Evolutionary conservation across 2,329 filamentous ascomycete species (phyloP).

Genomic region (Achaetomium macrosporum): DNA sequence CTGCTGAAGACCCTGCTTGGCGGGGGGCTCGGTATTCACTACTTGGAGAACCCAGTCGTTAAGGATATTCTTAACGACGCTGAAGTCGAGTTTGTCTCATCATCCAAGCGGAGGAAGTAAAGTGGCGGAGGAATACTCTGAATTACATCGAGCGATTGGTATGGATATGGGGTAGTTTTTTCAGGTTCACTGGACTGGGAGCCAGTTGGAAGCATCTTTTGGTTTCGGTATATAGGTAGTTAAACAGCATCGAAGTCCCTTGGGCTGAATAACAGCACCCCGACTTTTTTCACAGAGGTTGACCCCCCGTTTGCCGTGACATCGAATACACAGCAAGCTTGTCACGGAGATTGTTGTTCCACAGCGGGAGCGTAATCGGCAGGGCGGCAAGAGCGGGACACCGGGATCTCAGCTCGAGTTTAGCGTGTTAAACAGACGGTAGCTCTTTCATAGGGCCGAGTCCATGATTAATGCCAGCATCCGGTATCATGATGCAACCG

Average conservation of each 20-base stretch:
- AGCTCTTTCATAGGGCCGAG: not conserved
- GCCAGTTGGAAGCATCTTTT: not conserved
- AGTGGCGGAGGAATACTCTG: not conserved
- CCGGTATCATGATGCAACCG: no score
- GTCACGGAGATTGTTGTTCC: not conserved
- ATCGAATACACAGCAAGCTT: not conserved
- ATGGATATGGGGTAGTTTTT: not conserved
- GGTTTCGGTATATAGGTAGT: not conserved
- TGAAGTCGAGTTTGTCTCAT: slow-evolving; percentile 26
- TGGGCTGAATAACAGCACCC: not conserved
- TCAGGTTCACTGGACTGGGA: not conserved
- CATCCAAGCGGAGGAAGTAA: slow-evolving; percentile 11
- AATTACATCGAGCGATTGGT: not conserved
- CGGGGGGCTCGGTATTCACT: slow-evolving; percentile 39
- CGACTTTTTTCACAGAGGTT: no score
- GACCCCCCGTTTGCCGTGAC: no score
- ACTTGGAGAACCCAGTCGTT: slow-evolving; percentile 35
- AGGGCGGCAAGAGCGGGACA: slow-evolving; percentile 5
- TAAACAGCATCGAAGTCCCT: not conserved
- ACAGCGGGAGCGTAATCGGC: slow-evolving; percentile 2
- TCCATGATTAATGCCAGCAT: not conserved
- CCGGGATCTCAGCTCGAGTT: slow-evolving; percentile 2
- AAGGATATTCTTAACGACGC: slow-evolving; percentile 32
- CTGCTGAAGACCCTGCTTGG: slow-evolving; percentile 44
- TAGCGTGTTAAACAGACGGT: not conserved